Evolutionary conservation across 2,329 filamentous ascomycete species (phyloP), one percentile per base, ranked within the genome.

Genomic region (Allantophomopsis cytisporea): DNA sequence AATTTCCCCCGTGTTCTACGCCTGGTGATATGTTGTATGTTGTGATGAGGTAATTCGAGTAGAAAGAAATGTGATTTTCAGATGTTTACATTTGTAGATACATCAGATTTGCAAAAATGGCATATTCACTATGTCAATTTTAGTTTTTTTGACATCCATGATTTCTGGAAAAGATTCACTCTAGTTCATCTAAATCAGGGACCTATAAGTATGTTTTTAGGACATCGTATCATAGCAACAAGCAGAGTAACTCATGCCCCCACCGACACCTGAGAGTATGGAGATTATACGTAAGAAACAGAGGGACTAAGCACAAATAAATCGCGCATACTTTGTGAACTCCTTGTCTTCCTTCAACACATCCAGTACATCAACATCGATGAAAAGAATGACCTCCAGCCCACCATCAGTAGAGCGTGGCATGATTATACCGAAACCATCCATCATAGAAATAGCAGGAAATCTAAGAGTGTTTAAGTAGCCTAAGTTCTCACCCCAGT

Each of bases 301-400:
- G 7, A 12, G 20, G 17, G 34, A 36, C 14, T 36, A 36, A 18
- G 16, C 34, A 36, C 15, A 36, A 36, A 36, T 20, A 36, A 36
- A 36, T 18, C 14, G 34, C 2, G 34, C 17, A 17, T 36, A 18
- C 17, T 36, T 2, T 14, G 20, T 36, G 20, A 36, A 36, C 34
- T 36, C 34, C 14, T 36, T 36, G 20, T 36, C 34, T 16, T 18
- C 34, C 34, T 36, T 36, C n/a, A 36, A 18, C n/a, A 36, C 34
- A 7, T 36, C 34, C 5, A 36, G 34, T 12, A 18, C 20, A 6
- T 36, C 34, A 36, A 36, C 17, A 17, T 36, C 17, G 15, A 36
- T 36, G 17, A 17, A 36, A 36, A 36, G 34, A 20, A 36, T 36
- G 34, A 36, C 34, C 34, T 36, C 34, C 34, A 36, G 5, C 7